Conservation (phyloP, 164 flowering plant genomes). For the Nymphaea thermarum region DNA sequence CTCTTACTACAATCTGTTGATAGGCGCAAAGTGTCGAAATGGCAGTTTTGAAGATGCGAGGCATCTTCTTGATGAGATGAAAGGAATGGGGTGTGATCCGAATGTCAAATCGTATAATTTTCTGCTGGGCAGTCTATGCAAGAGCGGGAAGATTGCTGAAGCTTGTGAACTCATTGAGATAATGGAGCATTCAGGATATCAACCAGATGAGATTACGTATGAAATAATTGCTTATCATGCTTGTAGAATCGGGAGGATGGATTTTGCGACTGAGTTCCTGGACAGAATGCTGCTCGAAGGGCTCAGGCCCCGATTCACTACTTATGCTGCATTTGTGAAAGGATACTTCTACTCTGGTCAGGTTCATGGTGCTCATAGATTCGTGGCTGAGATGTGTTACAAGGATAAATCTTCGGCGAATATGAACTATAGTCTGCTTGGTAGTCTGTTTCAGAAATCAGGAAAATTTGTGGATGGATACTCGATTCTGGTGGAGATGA, state of each 20-base stretch:
- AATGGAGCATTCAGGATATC: slow-evolving; percentile 30
- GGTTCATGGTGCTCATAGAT: slow-evolving; percentile 34
- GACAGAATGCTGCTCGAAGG: slow-evolving; percentile 30
- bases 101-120: slow-evolving; percentile 30
- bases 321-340: slow-evolving; percentile 52
- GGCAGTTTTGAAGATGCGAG: slow-evolving; percentile 26
- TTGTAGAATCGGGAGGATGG: slow-evolving; percentile 28
- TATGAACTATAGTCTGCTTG: slow-evolving; percentile 43
- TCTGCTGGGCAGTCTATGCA: slow-evolving; percentile 41
- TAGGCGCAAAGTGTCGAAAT: slow-evolving; percentile 32
- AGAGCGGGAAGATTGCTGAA: slow-evolving; percentile 24
- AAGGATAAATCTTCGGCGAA: slow-evolving; percentile 20
- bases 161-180: slow-evolving; percentile 24
- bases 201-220: slow-evolving; percentile 43
- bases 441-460: slow-evolving; percentile 31
- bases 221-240: slow-evolving; percentile 32
- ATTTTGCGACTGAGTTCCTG: slow-evolving; percentile 26
- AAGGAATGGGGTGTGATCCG: slow-evolving; percentile 26
- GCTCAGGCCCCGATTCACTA: slow-evolving; percentile 38
- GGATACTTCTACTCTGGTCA: slow-evolving; percentile 21
- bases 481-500: slow-evolving; percentile 49
- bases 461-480: slow-evolving; percentile 27
- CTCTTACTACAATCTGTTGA: slow-evolving; percentile 36
- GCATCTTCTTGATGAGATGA: slow-evolving; percentile 33
- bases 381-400: slow-evolving; percentile 24